Evolutionary conservation across 495 filamentous ascomycete species (phyloP).

Genomic region (Aspergillus campestris): DNA sequence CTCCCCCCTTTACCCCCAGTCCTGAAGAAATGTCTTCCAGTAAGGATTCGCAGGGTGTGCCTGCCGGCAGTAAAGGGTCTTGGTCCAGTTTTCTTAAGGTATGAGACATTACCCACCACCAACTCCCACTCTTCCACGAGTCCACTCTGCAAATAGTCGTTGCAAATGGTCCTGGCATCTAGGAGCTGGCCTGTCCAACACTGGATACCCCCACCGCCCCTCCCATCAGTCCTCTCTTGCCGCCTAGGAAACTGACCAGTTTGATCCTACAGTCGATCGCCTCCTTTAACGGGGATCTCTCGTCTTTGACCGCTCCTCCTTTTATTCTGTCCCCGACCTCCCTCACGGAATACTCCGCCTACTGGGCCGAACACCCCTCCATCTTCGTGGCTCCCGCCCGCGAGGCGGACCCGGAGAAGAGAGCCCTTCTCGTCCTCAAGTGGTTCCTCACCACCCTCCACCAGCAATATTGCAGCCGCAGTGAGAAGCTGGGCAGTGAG

Average conservation of each 20-base stretch:
- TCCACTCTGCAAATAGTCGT: too few relatives aligned
- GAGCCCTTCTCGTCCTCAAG: conserved; percentile 80
- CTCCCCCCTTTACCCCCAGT: not conserved
- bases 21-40: conserved; percentile 22
- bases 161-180: too few relatives aligned
- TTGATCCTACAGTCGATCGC: conserved; percentile 65
- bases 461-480: conserved; percentile 87
- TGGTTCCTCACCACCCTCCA: conserved; percentile 97
- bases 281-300: conserved; percentile 92
- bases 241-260: conserved; percentile 4
- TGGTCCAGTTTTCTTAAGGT: conserved; percentile 50
- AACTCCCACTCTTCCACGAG: too few relatives aligned
- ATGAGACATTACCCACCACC: conserved; percentile 2
- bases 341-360: conserved; percentile 88
- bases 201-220: not conserved
- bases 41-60: conserved; percentile 29
- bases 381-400: conserved; percentile 79
- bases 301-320: conserved; percentile 86
- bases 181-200: too few relatives aligned
- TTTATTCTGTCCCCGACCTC: conserved; percentile 93
- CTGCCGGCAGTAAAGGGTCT: conserved; percentile 39
- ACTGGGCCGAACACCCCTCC: conserved; percentile 91
- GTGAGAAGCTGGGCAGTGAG: conserved; percentile 85
- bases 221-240: not conserved
- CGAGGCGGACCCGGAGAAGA: conserved; percentile 73